Base-by-base conservation (phyloP, 208 protist genomes). In the Acanthamoeba lenticulata region DNA sequence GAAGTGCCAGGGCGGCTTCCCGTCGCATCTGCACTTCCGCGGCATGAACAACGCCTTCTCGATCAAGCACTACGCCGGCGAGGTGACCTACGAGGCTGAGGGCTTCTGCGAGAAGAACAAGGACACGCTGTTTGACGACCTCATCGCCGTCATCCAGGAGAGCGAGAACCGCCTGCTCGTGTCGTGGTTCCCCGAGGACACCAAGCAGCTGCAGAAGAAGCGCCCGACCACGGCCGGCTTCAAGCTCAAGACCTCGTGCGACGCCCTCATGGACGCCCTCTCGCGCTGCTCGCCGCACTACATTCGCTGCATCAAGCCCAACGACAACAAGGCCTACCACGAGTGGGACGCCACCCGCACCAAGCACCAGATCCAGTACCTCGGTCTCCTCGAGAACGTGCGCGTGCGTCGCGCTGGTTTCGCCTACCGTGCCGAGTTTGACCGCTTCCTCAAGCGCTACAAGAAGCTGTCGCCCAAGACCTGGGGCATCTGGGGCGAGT, bases 381-480 rank as follows among this genome's bases (percentile, higher is more conserved):
- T 99, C 11, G 98, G 98, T 69, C 96, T 99, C 19, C 92, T 99
- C 4, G 98, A 99, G 91, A 99, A 99, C 91, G 96, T 99, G 86
- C 96, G 98, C 77, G 98, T 99, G 69, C 95, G 98, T 17, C 96
- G 98, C 27, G 98, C 98, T 24, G 98, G 98, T 69, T 99, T 98
- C 94, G 98, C 98, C 89, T 99, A 98, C 67, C 94, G 98, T 24
- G 95, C 98, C 79, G 97, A 98, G 95, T 98, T 98, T 92, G 97
- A 99, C 94, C 97, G 97, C 69, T 99, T 98, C 90, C 94, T 98
- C 2, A 97, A 98, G 77, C 27, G 92, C 42, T 94, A 93, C 65
- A 97, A 97, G 85, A 96, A 97, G 34, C 62, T 97, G 11, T 96
- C 92, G 44, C 34, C 47, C 36, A 96, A 97, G 93, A 97, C 96